Evolutionary conservation across 495 filamentous ascomycete species (phyloP), one percentile per base, ranked within the genome.

Genomic region (Lasiosphaeria hispida): DNA sequence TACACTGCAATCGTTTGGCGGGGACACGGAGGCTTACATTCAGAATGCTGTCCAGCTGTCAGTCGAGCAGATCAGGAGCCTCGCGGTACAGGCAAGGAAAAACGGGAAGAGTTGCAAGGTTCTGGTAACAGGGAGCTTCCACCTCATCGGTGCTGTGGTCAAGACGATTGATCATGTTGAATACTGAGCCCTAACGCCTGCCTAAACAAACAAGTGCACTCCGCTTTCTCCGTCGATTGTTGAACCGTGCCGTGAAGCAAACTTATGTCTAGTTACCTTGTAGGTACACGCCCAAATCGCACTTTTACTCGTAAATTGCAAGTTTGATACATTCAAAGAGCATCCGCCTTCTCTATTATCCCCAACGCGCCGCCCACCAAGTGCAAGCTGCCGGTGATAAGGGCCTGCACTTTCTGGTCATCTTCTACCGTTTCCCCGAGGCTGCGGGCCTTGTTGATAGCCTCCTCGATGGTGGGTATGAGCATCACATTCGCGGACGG

Each of bases 121-220:
- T 3, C 69, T 90, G 17, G 77, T 91, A 34, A 97, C 93, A 15
- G 93, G 93, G 6, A 96, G 91, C 68, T 78, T 96, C 57, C 90
- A 96, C 75, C 79, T 97, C 8, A 90, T 96, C 1, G 92, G 93
- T 4, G 87, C 88, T 0, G 76, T 91, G 57, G 71, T 97, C 33
- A 87, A 88, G 69, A 84, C 87, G 5, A 74, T 97, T 49, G 90
- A 91, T 66, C 63, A 69, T 36, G 72, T 71, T 23, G 65, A 61
- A 35, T 57, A 69, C 36, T 62, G 23, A 64, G 52, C 23, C 23
- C 40, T 30, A 33, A 34, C 23, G 10, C 41, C 18, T 58, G 56
- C 50, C 23, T 54, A 43, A 4, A 39, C 10, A 40, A 13, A 58
- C 43, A 44, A 13, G 15, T 42, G 13, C 19, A 53, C 49, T 38